Evolutionary conservation across 768 basidiomycete species (phyloP).

Genomic region (Pulveroboletus frians): DNA sequence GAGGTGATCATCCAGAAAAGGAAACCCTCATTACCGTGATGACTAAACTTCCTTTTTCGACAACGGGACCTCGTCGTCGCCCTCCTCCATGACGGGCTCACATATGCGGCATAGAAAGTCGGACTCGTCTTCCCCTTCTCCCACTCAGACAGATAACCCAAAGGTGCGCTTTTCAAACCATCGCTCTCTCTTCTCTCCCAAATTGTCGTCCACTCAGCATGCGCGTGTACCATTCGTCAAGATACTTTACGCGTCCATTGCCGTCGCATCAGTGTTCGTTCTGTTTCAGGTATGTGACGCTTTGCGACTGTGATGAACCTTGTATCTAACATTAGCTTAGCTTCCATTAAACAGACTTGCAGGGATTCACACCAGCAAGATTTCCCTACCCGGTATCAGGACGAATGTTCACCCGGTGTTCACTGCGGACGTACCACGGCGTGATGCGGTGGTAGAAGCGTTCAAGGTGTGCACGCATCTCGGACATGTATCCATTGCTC

Average conservation of each 20-base stretch:
- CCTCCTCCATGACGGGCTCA: neutral
- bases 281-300: slow-evolving; percentile 19
- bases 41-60: neutral
- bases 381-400: slow-evolving; percentile 18
- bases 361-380: slow-evolving; percentile 2
- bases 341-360: slow-evolving; percentile 9
- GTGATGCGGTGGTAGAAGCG: slow-evolving; percentile 68
- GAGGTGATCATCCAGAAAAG: neutral
- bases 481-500: neutral
- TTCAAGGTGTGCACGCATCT: slow-evolving; percentile 55
- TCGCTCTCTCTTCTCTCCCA: neutral
- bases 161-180: slow-evolving; percentile 2
- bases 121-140: neutral
- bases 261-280: slow-evolving; percentile 5
- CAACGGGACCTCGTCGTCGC: too few relatives aligned
- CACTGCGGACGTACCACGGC: slow-evolving; percentile 54
- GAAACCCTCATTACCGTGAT: neutral
- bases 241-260: slow-evolving; percentile 10
- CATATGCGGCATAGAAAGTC: slow-evolving; percentile 24
- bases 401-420: slow-evolving; percentile 24
- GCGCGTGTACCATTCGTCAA: neutral
- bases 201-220: slow-evolving; percentile 5
- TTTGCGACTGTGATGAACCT: neutral
- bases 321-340: slow-evolving; percentile 11
- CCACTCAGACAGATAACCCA: neutral